phyloP scores from a whole-genome alignment of 2,329 filamentous ascomycete genomes.

The Ambrosiella cleistominuta region DNA sequence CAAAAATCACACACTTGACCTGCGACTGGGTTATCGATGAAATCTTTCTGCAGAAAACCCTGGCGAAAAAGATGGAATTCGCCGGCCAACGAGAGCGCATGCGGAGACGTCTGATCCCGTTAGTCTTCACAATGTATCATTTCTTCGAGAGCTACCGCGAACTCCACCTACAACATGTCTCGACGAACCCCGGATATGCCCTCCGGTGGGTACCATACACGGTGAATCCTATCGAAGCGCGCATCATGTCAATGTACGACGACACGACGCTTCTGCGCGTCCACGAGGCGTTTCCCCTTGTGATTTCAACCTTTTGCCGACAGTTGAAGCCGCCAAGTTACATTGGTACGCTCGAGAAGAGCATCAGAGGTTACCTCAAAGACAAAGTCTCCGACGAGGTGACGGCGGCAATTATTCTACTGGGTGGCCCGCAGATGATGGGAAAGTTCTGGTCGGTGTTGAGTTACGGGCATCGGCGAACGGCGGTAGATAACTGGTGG shows the following conservation, averaged over 20 bases:
- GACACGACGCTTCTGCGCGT: slow-evolving; percentile 43
- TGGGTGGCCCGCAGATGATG: slow-evolving; percentile 45
- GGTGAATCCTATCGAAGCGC: slow-evolving; percentile 41
- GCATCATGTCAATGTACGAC: slow-evolving; percentile 48
- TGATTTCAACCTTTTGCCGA: slow-evolving; percentile 46
- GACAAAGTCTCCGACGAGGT: slow-evolving; percentile 46
- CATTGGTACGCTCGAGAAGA: slow-evolving; percentile 43
- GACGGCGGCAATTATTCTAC: slow-evolving; percentile 40
- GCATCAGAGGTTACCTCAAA: slow-evolving; percentile 44
- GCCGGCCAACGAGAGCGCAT: slow-evolving; percentile 44
- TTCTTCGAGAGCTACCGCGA: slow-evolving; percentile 49
- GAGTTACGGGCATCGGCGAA: slow-evolving; percentile 42
- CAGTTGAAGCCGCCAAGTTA: slow-evolving; percentile 46
- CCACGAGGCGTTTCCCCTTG: slow-evolving; percentile 46
- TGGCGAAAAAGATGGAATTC: slow-evolving; percentile 37
- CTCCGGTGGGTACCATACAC: slow-evolving; percentile 37
- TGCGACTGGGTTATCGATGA: slow-evolving; percentile 49
- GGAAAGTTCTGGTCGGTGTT: slow-evolving; percentile 49
- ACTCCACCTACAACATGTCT: slow-evolving; percentile 39
- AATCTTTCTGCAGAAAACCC: slow-evolving; percentile 42
- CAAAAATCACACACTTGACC: slow-evolving; percentile 43
- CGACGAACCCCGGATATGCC: slow-evolving; percentile 32
- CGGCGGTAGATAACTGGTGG: slow-evolving; percentile 44
- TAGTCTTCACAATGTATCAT: slow-evolving; percentile 49
- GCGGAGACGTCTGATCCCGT: slow-evolving; percentile 44